These are phyloP conservation scores for Colletotrichum musae DNA, from an alignment of 2,329 filamentous ascomycete species.

Conservation along the genomic window DNA sequence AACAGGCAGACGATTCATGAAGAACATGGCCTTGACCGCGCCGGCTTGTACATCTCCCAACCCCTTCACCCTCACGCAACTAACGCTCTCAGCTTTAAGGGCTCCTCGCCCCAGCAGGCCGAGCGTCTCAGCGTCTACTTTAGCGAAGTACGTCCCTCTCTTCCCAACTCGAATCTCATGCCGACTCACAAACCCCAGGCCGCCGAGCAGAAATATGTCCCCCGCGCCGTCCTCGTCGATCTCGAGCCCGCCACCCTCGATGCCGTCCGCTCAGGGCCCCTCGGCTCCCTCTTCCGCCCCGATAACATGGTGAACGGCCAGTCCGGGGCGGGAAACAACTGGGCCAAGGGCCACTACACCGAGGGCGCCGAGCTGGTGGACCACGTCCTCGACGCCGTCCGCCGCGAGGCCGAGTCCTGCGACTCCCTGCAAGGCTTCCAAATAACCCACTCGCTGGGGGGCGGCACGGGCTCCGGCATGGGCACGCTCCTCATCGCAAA, in stretches of 20 bases:
- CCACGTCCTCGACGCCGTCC: conserved; percentile 97
- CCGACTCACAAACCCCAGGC: conserved; percentile 68
- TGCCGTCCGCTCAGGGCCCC: conserved; percentile 96
- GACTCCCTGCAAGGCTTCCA: conserved; percentile 99
- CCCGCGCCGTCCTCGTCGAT: conserved; percentile 98
- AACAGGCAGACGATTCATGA: conserved; percentile 83
- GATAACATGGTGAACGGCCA: conserved; percentile 99
- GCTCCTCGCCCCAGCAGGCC: conserved; percentile 96
- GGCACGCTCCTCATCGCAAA: conserved; percentile 99
- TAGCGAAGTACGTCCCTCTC: conserved; percentile 71
- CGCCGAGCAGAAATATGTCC: conserved; percentile 98
- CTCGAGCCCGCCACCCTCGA: conserved; percentile 99
- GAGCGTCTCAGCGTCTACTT: conserved; percentile 99
- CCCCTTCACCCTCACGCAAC: background rate
- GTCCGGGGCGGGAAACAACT: conserved; percentile 99
- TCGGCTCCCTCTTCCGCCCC: conserved; percentile 98
- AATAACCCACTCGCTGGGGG: conserved; percentile 99
- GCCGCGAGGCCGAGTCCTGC: conserved; percentile 97
- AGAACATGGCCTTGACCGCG: conserved; percentile 97
- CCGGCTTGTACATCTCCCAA: conserved; percentile 76
- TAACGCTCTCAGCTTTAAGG: conserved; percentile 81
- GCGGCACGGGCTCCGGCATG: conserved; percentile 99
- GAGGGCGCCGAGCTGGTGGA: conserved; percentile 99
- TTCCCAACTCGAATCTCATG: conserved; percentile 41
- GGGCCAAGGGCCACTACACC: conserved; percentile 99